Evolutionary conservation across 768 basidiomycete species (phyloP).

Genomic region (Termitomyces sp.): DNA sequence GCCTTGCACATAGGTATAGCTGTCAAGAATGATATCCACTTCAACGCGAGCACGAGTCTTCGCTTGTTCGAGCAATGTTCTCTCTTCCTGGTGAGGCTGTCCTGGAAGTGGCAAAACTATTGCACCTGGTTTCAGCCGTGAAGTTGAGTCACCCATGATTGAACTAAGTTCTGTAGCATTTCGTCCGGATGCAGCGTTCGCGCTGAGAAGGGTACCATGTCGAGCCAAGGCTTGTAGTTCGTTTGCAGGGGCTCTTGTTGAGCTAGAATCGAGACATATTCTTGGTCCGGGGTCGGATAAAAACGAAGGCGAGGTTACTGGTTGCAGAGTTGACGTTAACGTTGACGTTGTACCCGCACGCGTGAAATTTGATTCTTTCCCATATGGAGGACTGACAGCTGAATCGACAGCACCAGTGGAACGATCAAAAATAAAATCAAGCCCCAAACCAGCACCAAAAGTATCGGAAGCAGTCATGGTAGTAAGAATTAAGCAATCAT

Average conservation of each 20-base stretch:
- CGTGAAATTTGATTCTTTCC: background rate
- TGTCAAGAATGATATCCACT: slow-evolving; percentile 76
- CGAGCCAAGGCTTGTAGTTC: background rate
- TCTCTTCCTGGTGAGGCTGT: slow-evolving; percentile 24
- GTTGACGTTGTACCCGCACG: background rate
- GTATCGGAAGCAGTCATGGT: background rate
- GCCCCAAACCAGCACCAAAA: background rate
- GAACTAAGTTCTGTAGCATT: slow-evolving; percentile 56
- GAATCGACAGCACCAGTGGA: background rate
- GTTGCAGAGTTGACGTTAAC: background rate
- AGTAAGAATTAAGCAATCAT: no score
- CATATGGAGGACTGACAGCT: background rate
- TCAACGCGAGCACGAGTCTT: slow-evolving; percentile 73
- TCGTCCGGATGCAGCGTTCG: slow-evolving; percentile 31
- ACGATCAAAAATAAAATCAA: background rate
- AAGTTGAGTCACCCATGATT: slow-evolving; percentile 59
- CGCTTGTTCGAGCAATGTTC: slow-evolving; percentile 64
- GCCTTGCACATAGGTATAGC: slow-evolving; percentile 77
- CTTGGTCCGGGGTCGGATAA: background rate
- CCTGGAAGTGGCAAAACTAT: slow-evolving; percentile 24
- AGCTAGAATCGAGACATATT: background rate
- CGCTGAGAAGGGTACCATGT: background rate
- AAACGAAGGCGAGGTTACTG: background rate
- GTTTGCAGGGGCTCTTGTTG: background rate
- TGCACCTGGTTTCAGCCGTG: slow-evolving; percentile 53